Percentiles rank a stretch among this genome's conserved stretches.
phyloP scores from a whole-genome alignment of 1,284 basidiomycete species.

The Uromyces viciae-fabae region DNA sequence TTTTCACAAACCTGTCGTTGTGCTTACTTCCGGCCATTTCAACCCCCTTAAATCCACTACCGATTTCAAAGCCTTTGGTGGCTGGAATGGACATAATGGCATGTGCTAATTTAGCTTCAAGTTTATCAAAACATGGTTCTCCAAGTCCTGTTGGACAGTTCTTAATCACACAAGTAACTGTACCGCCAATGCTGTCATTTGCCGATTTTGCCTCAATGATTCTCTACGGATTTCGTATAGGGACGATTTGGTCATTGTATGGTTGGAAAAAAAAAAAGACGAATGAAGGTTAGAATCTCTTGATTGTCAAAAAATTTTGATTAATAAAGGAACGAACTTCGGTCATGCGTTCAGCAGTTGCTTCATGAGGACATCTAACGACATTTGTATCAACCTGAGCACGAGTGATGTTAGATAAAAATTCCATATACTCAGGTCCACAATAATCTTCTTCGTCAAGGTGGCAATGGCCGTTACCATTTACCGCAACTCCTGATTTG shows the following conservation, averaged over 20 bases:
- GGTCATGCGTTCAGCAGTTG: slow-evolving; percentile 84
- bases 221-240: slow-evolving; percentile 62
- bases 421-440: slow-evolving; percentile 65
- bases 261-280: too few species aligned
- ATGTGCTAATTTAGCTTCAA: slow-evolving; percentile 91
- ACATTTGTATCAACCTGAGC: slow-evolving; percentile 80
- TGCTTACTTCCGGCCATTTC: slow-evolving; percentile 86
- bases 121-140: slow-evolving; percentile 97
- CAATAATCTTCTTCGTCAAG: slow-evolving; percentile 63
- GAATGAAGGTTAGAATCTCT: too few species aligned
- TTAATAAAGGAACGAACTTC: slow-evolving; percentile 60
- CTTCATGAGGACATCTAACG: slow-evolving; percentile 84
- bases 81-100: slow-evolving; percentile 99
- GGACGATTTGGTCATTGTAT: slow-evolving; percentile 41
- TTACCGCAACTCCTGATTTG: slow-evolving; percentile 47
- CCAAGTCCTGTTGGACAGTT: slow-evolving; percentile 82
- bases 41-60: slow-evolving; percentile 94
- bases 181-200: slow-evolving; percentile 93
- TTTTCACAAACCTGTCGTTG: slow-evolving; percentile 81
- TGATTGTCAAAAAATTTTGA: too few species aligned
- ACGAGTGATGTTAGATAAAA: slow-evolving; percentile 76
- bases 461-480: slow-evolving; percentile 51
- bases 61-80: slow-evolving; percentile 97
- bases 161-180: slow-evolving; percentile 94
- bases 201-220: slow-evolving; percentile 86